These are phyloP conservation scores for Salix caprea DNA, from an alignment of 345 rosid species.

Conservation along the genomic window DNA sequence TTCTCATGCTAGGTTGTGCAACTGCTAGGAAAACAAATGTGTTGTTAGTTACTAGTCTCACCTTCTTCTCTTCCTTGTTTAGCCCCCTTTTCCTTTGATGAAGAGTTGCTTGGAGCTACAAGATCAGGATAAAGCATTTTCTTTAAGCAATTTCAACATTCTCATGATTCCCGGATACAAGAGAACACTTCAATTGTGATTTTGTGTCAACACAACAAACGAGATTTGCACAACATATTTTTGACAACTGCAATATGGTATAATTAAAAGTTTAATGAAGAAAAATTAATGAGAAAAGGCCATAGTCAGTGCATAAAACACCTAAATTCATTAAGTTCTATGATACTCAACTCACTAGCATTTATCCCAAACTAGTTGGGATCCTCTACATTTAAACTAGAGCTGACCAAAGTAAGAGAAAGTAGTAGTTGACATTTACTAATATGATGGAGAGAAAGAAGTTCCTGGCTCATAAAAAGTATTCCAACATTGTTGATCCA, in stretches of 20 bases:
- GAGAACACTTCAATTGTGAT: neutral
- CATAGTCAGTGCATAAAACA: neutral
- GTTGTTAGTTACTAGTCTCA: constrained; percentile 18
- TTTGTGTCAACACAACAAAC: neutral
- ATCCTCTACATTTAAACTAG: neutral
- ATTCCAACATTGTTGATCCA: neutral
- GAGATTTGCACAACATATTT: neutral
- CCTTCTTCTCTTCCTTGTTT: constrained; percentile 37
- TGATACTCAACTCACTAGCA: neutral
- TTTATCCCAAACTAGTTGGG: neutral
- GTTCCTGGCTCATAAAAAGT: neutral
- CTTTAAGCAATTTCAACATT: neutral
- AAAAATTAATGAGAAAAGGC: neutral
- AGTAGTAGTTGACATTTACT: neutral
- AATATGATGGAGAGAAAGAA: neutral
- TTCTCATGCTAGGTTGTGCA: neutral
- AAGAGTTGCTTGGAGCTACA: constrained; percentile 25
- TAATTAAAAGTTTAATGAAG: neutral
- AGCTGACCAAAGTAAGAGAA: neutral
- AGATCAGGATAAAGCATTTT: constrained; percentile 10
- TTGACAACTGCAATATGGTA: neutral
- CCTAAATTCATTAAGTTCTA: neutral
- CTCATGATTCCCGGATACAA: neutral
- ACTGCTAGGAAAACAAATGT: neutral
- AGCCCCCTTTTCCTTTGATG: constrained; percentile 18